Evolutionary conservation across 495 filamentous ascomycete species (phyloP), one percentile per base, ranked within the genome.

Genomic region (Aspergillus diversus): DNA sequence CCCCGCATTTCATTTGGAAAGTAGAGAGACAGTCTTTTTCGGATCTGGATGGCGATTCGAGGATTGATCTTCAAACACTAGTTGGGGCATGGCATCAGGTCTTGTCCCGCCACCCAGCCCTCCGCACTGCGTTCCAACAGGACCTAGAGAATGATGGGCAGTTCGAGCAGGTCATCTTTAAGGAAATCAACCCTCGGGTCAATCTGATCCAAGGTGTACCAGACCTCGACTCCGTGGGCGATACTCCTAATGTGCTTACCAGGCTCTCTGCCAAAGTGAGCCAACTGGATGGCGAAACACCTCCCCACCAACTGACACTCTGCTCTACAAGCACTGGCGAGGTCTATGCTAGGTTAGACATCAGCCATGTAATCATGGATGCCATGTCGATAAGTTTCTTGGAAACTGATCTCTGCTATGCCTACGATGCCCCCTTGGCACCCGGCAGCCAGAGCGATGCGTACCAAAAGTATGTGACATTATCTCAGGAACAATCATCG

Each of bases 281-380:
- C 32, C 21, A 59, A 50, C 69, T 16, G 58, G 65, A 37, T 59
- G 55, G 34, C 53, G n/a, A 51, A 34, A 34, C 51, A 43, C 31
- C 69, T 5, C 80, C 81, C 60, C 70, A 73, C 43, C 69, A 76
- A 51, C 75, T 70, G 12, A 42, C 39, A 46, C 73, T 72, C 48
- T 72, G 63, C 48, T 62, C 73, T 53, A 71, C 71, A 11, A 47
- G 47, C 1, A 63, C 48, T 5, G 67, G 64, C 4, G 52, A 55
- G n/a, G 72, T 83, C 0, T 66, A 71, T 15, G 75, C 72, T 55
- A 75, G 74, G 43, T 49, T 83, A 34, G 80, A 84, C 32, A 76
- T 83, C 60, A 83, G 73, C 66, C 76, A 81, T 71, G 63, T 77
- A 33, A 59, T 78, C 39, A 67, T 73, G 43, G 71, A 80, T 69